Conservation (phyloP, 768 basidiomycete genomes). For the Pulveroboletus ravenelii region DNA sequence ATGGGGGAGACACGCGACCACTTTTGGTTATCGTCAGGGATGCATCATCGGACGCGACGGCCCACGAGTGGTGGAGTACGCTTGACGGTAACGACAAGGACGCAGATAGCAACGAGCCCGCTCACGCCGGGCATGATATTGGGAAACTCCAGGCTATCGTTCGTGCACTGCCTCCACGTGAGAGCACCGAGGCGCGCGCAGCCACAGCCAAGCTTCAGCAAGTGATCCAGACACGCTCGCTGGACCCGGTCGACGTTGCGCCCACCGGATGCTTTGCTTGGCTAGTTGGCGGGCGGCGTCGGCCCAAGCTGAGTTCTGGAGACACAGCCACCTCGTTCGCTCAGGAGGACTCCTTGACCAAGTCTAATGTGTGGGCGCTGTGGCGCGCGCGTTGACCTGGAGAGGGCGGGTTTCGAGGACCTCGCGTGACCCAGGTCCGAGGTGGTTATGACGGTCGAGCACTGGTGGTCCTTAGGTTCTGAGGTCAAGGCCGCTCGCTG, state of each 20-base stretch:
- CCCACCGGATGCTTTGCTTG: constrained; percentile 21
- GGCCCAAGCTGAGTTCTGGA: constrained; percentile 1
- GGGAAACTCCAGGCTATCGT: constrained; percentile 19
- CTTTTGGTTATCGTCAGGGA: constrained; percentile 23
- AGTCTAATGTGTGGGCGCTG: constrained; percentile 15
- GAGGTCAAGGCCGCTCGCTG: neutral
- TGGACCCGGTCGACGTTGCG: constrained; percentile 19
- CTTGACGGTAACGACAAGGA: constrained; percentile 7
- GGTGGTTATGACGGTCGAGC: neutral
- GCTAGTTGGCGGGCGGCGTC: constrained; percentile 9
- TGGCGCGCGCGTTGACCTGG: constrained; percentile 1
- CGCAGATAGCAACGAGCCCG: neutral
- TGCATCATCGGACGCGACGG: constrained; percentile 16
- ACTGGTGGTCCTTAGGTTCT: too few species aligned
- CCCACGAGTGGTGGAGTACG: constrained; percentile 20
- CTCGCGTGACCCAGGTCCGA: neutral
- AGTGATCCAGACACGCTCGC: constrained; percentile 19
- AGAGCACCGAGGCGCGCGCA: neutral
- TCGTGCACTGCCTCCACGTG: constrained; percentile 16
- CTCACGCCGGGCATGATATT: neutral
- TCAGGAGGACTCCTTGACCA: constrained; percentile 15
- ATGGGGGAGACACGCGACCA: constrained; percentile 25
- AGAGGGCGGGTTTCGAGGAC: neutral
- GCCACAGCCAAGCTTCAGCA: constrained; percentile 11
- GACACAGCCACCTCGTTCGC: neutral